phyloP scores from a whole-genome alignment of 2,329 filamentous ascomycete species.

The Metarhizium rileyi region DNA sequence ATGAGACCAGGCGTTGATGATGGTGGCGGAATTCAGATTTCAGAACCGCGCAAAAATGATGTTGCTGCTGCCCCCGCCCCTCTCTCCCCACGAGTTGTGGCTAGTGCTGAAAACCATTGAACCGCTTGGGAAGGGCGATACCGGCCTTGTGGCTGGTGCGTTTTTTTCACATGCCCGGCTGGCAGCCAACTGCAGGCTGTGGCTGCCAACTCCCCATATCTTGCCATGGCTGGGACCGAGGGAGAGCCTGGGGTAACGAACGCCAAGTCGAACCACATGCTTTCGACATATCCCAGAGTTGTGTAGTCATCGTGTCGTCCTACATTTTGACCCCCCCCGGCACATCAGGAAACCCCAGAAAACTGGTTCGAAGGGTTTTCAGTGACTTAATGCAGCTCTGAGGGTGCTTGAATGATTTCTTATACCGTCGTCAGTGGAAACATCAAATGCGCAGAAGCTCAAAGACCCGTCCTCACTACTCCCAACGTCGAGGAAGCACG shows the following conservation, averaged over 20 bases:
- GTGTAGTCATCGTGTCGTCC: neutral
- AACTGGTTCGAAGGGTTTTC: neutral
- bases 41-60: too few species aligned
- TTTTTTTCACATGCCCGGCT: slow-evolving; percentile 5
- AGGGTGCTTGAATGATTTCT: neutral
- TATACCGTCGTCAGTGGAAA: neutral
- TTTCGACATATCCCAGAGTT: neutral
- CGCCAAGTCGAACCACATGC: slow-evolving; percentile 1
- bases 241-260: slow-evolving; percentile 1
- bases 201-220: neutral
- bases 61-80: too few species aligned
- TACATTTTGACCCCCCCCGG: neutral
- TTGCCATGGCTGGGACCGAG: neutral
- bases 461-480: neutral
- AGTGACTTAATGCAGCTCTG: neutral
- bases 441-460: neutral
- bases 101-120: slow-evolving; percentile 1
- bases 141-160: neutral
- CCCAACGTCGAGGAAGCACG: neutral
- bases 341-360: neutral
- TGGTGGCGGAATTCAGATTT: neutral
- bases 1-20: slow-evolving; percentile 3
- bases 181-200: neutral
- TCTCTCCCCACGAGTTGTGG: slow-evolving; percentile 10
- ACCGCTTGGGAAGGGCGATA: neutral